Conservation (phyloP, 352 stramenopile genomes). For the Phytophthora kernoviae region DNA sequence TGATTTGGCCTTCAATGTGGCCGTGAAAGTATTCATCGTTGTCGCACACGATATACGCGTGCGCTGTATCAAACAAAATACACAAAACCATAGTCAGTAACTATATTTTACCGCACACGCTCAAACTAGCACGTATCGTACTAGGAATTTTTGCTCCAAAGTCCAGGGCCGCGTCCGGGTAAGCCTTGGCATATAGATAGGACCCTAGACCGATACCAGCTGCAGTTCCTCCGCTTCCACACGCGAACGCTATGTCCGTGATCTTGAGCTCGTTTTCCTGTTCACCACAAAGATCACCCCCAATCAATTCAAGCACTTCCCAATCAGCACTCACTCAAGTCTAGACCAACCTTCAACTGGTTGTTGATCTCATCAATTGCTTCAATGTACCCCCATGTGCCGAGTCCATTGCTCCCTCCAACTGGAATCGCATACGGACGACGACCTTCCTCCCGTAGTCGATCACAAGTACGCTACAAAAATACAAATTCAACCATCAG, state of each 20-base stretch:
- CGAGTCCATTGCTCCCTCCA: constrained; percentile 91
- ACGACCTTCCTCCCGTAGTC: constrained; percentile 54
- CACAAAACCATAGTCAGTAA: neutral
- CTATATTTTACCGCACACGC: neutral
- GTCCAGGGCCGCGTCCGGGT: constrained; percentile 35
- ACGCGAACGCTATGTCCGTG: constrained; percentile 87
- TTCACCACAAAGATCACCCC: neutral
- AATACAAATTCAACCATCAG: too few relatives aligned
- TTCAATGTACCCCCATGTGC: constrained; percentile 94
- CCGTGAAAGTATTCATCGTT: constrained; percentile 86
- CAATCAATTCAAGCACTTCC: neutral
- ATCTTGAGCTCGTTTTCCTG: constrained; percentile 58
- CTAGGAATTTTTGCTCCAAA: constrained; percentile 45
- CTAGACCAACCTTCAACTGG: constrained; percentile 56
- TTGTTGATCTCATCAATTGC: constrained; percentile 90
- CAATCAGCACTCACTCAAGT: neutral
- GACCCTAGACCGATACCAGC: constrained; percentile 77
- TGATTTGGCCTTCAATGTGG: constrained; percentile 75
- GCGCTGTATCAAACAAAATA: constrained; percentile 31
- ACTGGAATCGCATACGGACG: constrained; percentile 85
- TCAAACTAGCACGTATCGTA: constrained; percentile 14
- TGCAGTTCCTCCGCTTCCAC: constrained; percentile 79
- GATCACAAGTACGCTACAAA: constrained; percentile 63
- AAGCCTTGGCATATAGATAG: constrained; percentile 61
- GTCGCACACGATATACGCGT: constrained; percentile 89